A percentile compares a stretch with the other conserved stretches of the same genome.
phyloP scores from a whole-genome alignment of 78 protist species.

The Dictyostelium citrinum region DNA sequence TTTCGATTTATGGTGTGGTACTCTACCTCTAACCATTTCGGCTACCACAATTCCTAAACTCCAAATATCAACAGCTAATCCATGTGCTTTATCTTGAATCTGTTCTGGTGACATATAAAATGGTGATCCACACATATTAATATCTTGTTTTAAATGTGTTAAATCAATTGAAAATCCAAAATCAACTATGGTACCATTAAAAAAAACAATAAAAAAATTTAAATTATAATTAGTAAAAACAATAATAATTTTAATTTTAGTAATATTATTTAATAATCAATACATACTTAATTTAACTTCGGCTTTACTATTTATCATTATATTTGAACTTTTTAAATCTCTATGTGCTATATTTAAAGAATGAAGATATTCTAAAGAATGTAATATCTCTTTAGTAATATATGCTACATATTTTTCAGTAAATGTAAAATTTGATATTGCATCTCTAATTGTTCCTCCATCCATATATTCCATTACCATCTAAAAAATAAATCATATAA shows the following conservation, averaged over 20 bases:
- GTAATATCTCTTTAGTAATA: conserved; percentile 39
- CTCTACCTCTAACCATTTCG: conserved; percentile 69
- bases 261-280: too few relatives aligned
- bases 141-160: conserved; percentile 55
- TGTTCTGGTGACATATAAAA: conserved; percentile 78
- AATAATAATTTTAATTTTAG: too few relatives aligned
- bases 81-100: conserved; percentile 72
- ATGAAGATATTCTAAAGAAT: conserved; percentile 48
- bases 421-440: conserved; percentile 51
- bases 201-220: too few relatives aligned
- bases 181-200: conserved; percentile 19
- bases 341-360: conserved; percentile 66
- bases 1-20: conserved; percentile 66
- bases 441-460: conserved; percentile 69
- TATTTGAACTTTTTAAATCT: conserved; percentile 57
- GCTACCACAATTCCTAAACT: conserved; percentile 71
- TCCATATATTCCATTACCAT: conserved; percentile 77
- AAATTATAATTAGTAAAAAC: too few relatives aligned
- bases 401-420: conserved; percentile 72
- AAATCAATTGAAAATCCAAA: conserved; percentile 73
- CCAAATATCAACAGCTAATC: conserved; percentile 60
- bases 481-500: too few relatives aligned
- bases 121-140: conserved; percentile 73
- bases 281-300: conserved; percentile 74
- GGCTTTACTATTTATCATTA: conserved; percentile 74